Evolutionary conservation across 2,329 filamentous ascomycete species (phyloP).

Genomic region (Helicocarpus griseus): DNA sequence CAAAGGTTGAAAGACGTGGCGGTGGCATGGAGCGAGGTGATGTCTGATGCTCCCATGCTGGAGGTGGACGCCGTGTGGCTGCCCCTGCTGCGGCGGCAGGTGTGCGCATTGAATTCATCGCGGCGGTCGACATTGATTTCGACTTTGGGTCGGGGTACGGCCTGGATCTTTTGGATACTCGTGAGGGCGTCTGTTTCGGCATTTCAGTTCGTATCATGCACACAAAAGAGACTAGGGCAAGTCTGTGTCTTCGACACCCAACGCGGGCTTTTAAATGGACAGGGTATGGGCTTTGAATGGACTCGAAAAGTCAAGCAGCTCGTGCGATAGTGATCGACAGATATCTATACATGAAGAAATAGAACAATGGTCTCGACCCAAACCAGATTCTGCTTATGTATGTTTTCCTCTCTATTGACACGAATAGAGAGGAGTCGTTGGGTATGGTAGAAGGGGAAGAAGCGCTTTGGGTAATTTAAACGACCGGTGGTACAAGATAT

Average conservation of each 20-base stretch:
- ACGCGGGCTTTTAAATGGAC: not conserved
- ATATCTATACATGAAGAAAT: constrained; percentile 3
- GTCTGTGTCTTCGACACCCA: not conserved
- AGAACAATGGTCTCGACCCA: not conserved
- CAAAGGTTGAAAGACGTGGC: constrained; percentile 18
- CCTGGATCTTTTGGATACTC: constrained; percentile 9
- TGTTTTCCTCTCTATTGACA: not conserved
- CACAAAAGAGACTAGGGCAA: not conserved
- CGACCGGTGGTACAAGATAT: constrained; percentile 2
- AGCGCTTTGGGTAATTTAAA: not conserved
- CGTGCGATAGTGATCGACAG: constrained; percentile 1
- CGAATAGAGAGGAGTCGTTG: not conserved
- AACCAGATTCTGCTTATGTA: not conserved
- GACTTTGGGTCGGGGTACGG: constrained; percentile 8
- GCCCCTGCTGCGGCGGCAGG: not conserved
- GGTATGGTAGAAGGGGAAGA: not conserved
- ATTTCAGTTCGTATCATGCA: constrained; percentile 9
- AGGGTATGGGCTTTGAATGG: not conserved
- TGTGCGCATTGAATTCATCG: not conserved
- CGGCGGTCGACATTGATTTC: not conserved
- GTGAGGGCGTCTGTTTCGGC: constrained; percentile 13
- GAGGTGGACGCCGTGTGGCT: not conserved
- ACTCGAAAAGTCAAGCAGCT: not conserved
- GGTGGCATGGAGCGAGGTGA: constrained; percentile 1
- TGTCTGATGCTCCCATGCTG: not conserved